Evolutionary conservation across 257 asterid genomes (phyloP), one percentile per base, ranked within the genome.

Genomic region (Primulina eburnea): DNA sequence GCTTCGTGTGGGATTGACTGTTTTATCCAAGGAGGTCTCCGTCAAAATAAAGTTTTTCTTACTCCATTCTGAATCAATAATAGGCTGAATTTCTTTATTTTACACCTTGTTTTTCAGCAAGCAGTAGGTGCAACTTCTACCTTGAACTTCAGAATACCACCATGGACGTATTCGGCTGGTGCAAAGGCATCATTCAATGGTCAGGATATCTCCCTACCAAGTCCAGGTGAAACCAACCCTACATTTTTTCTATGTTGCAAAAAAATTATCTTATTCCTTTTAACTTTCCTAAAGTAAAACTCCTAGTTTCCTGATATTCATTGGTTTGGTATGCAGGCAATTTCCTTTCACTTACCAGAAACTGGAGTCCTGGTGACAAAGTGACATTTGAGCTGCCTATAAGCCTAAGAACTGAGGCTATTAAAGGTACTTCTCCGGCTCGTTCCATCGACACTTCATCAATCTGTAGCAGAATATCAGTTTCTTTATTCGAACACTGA

Each of bases 341-440:
- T 32, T 93, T 87, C 68, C 68, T 90, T 4, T 8, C 89, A 0
- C 43, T 87, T 55, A 68, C 88, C 11, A 83, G 78, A 77, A 57
- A 69, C 30, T 93, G 97, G 99, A 79, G 65, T 70, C 34, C 84
- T 0, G 88, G 82, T 18, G 97, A 90, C 79, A 86, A 79, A 79
- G 60, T 93, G 40, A 76, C 81, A 20, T 80, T 93, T 4, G 89
- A 87, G 56, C 79, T 93, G 64, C 96, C 96, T 32, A 40, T 93
- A 14, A 82, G 71, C 62, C 72, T 83, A 29, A 73, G 92, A 83
- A 87, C 84, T 3, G 99, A 93, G 80, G 92, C 92, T 26, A 88
- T 93, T 38, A 80, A 89, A 83, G 99, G 96, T 89, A 74, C 24
- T 5, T 61, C 0, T 17, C 37, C 8, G 34, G 35, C 20, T 8